Base-by-base conservation (phyloP, 177 flowering plant genomes). In the Telopea speciosissima region DNA sequence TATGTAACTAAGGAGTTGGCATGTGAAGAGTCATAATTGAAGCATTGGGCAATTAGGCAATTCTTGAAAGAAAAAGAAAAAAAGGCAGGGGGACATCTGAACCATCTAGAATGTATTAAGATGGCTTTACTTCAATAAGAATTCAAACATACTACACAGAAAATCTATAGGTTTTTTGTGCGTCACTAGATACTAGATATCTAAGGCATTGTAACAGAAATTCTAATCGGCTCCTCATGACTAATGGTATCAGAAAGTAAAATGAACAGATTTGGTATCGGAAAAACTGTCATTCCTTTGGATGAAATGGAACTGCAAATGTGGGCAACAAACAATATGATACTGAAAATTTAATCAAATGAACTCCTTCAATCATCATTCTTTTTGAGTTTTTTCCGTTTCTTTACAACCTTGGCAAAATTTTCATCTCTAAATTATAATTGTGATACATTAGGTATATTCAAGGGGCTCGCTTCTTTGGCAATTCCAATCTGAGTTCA, bases 401-500 rank as follows among this genome's bases (percentile, higher is more conserved):
- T 12, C 54, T 49, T 11, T 49, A 49, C 0, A 49, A 16, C 54
- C 2, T 1, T 49, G 19, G 14, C 1, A 16, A 49, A 49, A 11
- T 12, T 49, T 49, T 49, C 40, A 49, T 8, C 14, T 13, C 54
- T 49, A 12, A 49, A 49, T 49, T 49, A 49, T 72, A 62, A 49
- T 49, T 49, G 54, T 52, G 24, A 23, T 68, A 66, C 23, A 76
- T 56, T 83, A 93, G 98, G 80, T 91, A 90, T 66, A 85, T 93
- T 68, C 80, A 83, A 77, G 97, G 98, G 9, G 84, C 87, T 79
- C 90, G 82, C 10, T 74, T 91, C 19, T 79, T 85, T 76, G 83
- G 76, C 8, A 75, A 72, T 62, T 70, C 87, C 45, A 65, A 67
- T 68, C 33, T 42, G 49, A 71, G 67, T 62, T 58, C 79, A 31